phyloP scores from a whole-genome alignment of 306 rosid species.

The Prunus mira region DNA sequence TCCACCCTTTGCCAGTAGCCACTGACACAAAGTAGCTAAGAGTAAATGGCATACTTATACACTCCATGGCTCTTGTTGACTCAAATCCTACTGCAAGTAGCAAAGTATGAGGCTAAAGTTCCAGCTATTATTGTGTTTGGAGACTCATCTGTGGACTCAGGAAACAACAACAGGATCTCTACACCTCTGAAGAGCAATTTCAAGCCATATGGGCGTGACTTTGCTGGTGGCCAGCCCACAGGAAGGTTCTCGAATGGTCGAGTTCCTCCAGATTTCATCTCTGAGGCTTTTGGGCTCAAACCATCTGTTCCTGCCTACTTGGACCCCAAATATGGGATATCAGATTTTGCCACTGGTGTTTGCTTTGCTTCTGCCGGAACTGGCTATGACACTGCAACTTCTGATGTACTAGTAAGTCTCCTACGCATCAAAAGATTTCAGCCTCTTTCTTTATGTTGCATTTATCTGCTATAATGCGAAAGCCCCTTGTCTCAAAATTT shows the following conservation, averaged over 20 bases:
- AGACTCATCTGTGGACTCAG: conserved; percentile 52
- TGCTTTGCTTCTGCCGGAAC: conserved; percentile 61
- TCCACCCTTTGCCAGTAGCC: background rate
- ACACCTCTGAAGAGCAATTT: conserved; percentile 46
- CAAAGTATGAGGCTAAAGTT: conserved; percentile 20
- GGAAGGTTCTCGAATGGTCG: conserved; percentile 48
- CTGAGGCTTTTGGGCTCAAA: conserved; percentile 43
- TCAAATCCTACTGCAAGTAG: background rate
- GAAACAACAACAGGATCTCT: conserved; percentile 37
- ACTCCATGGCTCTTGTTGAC: conserved; percentile 18
- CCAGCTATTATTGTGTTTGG: conserved; percentile 56
- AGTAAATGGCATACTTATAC: conserved; percentile 17
- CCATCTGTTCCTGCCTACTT: conserved; percentile 45
- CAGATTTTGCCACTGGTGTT: conserved; percentile 52
- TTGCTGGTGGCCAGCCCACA: conserved; percentile 35
- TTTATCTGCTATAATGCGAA: no score
- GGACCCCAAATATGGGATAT: conserved; percentile 35
- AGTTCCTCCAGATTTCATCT: conserved; percentile 41
- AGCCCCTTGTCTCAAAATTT: background rate
- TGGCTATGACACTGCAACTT: conserved; percentile 52
- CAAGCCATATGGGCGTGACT: conserved; percentile 50
- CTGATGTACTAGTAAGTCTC: conserved; percentile 41
- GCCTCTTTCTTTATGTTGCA: no score
- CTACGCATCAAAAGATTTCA: no score
- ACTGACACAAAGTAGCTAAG: background rate